Evolutionary conservation across 331 rosid species (phyloP).

Genomic region (Rhamnella rubrinervis): DNA sequence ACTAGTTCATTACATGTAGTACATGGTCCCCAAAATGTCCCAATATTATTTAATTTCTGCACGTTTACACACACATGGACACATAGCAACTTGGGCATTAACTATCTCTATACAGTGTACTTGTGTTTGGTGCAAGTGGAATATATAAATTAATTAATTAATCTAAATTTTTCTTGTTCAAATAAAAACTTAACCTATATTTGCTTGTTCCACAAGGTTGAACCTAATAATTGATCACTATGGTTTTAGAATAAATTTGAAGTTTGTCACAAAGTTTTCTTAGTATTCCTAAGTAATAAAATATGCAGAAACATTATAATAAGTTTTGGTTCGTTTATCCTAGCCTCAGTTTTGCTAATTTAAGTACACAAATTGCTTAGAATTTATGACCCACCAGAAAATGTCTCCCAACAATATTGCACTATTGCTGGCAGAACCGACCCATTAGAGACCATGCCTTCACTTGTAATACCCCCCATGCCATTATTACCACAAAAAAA

Average conservation of each 20-base stretch:
- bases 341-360: neutral
- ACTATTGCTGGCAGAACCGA: slow-evolving; percentile 18
- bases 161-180: no score
- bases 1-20: neutral
- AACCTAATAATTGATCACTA: slow-evolving; percentile 1
- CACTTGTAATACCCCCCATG: slow-evolving; percentile 8
- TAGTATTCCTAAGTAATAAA: neutral
- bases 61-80: slow-evolving; percentile 35
- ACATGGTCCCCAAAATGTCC: slow-evolving; percentile 11
- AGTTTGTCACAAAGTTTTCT: slow-evolving; percentile 1
- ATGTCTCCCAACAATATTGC: slow-evolving; percentile 16
- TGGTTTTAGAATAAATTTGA: neutral
- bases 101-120: slow-evolving; percentile 23
- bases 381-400: slow-evolving; percentile 16
- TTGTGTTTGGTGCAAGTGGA: slow-evolving; percentile 38
- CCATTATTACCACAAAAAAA: neutral
- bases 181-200: slow-evolving; percentile 8
- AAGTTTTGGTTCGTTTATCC: slow-evolving; percentile 14
- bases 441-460: slow-evolving; percentile 16
- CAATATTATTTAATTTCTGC: slow-evolving; percentile 15
- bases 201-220: slow-evolving; percentile 4
- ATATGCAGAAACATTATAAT: neutral
- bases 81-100: slow-evolving; percentile 24
- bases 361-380: neutral
- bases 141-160: neutral